A percentile compares a stretch with the other conserved stretches of the same genome.
Conservation (phyloP, 75 land plant species). For the Picea glauca region DNA sequence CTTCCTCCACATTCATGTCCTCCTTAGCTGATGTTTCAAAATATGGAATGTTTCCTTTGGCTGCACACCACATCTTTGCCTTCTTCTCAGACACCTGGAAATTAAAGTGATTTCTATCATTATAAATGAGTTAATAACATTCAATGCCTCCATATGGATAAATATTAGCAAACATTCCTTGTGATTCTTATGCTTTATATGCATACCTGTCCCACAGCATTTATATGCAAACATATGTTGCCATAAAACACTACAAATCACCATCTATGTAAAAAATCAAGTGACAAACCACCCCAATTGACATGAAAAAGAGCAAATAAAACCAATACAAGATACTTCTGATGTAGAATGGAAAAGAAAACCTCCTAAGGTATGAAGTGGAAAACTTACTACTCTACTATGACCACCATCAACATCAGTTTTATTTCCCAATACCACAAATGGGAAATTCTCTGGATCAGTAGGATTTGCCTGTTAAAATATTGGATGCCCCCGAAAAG, state of each 20-base stretch:
- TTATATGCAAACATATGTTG: neutral
- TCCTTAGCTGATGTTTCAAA: slow-evolving; percentile 98
- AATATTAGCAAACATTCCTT: neutral
- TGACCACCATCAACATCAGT: slow-evolving; percentile 73
- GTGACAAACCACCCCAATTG: neutral
- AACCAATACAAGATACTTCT: neutral
- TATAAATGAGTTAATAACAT: neutral
- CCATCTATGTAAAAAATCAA: neutral
- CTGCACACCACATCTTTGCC: slow-evolving; percentile 88
- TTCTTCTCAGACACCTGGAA: slow-evolving; percentile 86
- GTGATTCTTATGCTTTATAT: neutral
- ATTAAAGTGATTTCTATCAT: neutral
- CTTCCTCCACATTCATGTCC: slow-evolving; percentile 80
- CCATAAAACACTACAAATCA: neutral
- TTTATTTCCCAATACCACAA: slow-evolving; percentile 76
- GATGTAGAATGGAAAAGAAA: neutral
- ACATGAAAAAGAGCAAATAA: neutral
- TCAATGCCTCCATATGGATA: neutral
- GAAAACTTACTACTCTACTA: slow-evolving; percentile 55
- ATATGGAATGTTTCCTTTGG: slow-evolving; percentile 89
- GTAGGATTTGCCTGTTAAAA: slow-evolving; percentile 60
- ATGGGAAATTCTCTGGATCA: slow-evolving; percentile 81
- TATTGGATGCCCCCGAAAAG: neutral
- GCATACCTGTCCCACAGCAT: neutral
- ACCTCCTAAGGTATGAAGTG: neutral